A percentile compares a stretch with the other conserved stretches of the same genome.
phyloP scores from a whole-genome alignment of 2,329 filamentous ascomycete genomes.

The Penicillium occitanis region DNA sequence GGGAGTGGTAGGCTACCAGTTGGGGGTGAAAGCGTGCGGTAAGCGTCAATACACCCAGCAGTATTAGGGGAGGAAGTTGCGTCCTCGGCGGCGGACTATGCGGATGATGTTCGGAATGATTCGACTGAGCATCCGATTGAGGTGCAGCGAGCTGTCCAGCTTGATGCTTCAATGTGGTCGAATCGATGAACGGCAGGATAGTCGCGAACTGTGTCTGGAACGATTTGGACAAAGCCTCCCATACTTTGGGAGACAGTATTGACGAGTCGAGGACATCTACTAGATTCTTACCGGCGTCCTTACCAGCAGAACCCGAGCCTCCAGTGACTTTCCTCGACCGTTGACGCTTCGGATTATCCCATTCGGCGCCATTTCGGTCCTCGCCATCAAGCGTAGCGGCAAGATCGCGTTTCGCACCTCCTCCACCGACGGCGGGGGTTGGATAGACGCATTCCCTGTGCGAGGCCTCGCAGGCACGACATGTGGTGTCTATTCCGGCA shows the following conservation, averaged over 20 bases:
- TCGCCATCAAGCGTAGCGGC: slow-evolving; percentile 39
- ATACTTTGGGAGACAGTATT: slow-evolving; percentile 55
- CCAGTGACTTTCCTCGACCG: slow-evolving; percentile 39
- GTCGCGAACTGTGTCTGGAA: slow-evolving; percentile 59
- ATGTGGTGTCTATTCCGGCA: slow-evolving; percentile 67
- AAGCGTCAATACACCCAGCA: slow-evolving; percentile 56
- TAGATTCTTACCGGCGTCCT: slow-evolving; percentile 35
- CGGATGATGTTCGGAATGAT: slow-evolving; percentile 22
- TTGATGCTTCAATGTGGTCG: slow-evolving; percentile 54
- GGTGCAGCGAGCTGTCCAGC: slow-evolving; percentile 41
- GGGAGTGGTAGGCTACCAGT: slow-evolving; percentile 51
- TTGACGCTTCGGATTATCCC: slow-evolving; percentile 45
- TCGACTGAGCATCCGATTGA: slow-evolving; percentile 25
- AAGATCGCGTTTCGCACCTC: slow-evolving; percentile 40
- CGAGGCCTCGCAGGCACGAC: slow-evolving; percentile 70
- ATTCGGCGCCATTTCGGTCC: slow-evolving; percentile 40
- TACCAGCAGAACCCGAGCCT: slow-evolving; percentile 27
- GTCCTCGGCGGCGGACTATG: slow-evolving; percentile 33
- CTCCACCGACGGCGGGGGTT: slow-evolving; percentile 40
- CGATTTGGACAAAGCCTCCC: slow-evolving; percentile 59
- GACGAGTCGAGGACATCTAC: slow-evolving; percentile 51
- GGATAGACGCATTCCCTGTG: slow-evolving; percentile 74
- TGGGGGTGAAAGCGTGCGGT: slow-evolving; percentile 57
- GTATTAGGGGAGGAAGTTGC: slow-evolving; percentile 50
- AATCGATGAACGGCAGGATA: slow-evolving; percentile 58